Conservation (phyloP, 2,329 filamentous ascomycete genomes). For the Fusarium abutilonis region DNA sequence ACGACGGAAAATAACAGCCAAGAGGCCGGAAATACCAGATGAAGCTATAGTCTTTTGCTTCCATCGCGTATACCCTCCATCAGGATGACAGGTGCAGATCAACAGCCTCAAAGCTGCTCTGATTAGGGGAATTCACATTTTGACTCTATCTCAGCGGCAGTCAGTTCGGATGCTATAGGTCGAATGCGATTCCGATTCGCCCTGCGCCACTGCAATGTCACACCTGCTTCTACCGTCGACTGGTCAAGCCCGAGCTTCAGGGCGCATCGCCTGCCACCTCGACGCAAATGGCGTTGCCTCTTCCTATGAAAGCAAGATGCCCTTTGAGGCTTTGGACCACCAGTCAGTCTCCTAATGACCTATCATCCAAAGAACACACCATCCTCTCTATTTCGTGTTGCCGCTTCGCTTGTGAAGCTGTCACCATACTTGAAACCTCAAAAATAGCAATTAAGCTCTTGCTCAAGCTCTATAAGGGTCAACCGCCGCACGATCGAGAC, state of each 20-base stretch:
- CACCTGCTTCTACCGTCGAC: slow-evolving; percentile 13
- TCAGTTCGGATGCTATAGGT: slow-evolving; percentile 15
- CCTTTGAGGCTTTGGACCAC: slow-evolving; percentile 11
- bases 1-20: slow-evolving; percentile 22
- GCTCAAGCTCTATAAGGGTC: slow-evolving; percentile 6
- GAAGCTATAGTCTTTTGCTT: slow-evolving; percentile 11
- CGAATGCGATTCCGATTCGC: slow-evolving; percentile 25
- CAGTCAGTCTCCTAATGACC: slow-evolving; percentile 13
- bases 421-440: slow-evolving; percentile 1
- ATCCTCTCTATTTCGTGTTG: slow-evolving; percentile 10
- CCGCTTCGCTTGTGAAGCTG: slow-evolving; percentile 20
- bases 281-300: slow-evolving; percentile 40
- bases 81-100: slow-evolving; percentile 11
- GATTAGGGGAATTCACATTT: slow-evolving; percentile 19
- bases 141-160: slow-evolving; percentile 33
- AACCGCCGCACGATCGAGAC: slow-evolving; percentile 20
- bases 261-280: slow-evolving; percentile 18
- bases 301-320: slow-evolving; percentile 22
- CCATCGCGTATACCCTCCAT: slow-evolving; percentile 38
- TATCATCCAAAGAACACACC: slow-evolving; percentile 17
- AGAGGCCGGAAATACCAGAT: slow-evolving; percentile 14
- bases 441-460: slow-evolving; percentile 11
- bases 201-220: slow-evolving; percentile 15
- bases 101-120: slow-evolving; percentile 18
- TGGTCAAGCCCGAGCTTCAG: slow-evolving; percentile 21